phyloP scores from a whole-genome alignment of 164 flowering plant genomes.

The Echeveria elegans region DNA sequence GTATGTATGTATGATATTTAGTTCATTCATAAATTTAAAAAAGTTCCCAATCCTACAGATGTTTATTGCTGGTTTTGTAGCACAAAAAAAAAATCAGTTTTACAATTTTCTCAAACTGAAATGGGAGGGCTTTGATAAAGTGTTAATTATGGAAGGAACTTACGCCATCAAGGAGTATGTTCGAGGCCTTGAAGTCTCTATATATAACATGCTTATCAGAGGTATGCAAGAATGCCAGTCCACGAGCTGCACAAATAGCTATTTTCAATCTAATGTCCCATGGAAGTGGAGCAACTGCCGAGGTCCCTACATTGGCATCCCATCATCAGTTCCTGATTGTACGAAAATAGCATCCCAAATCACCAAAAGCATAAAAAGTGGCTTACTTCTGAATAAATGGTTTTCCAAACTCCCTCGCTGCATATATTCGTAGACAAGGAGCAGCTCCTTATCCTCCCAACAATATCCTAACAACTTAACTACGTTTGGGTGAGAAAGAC shows the following conservation, averaged over 20 bases:
- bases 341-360: neutral
- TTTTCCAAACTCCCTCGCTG: slow-evolving; percentile 11
- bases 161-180: slow-evolving; percentile 57
- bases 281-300: slow-evolving; percentile 37
- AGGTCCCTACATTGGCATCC: slow-evolving; percentile 21
- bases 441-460: slow-evolving; percentile 8
- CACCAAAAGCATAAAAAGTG: neutral
- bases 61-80: neutral
- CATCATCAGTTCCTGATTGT: neutral
- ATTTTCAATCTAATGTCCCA: slow-evolving; percentile 50
- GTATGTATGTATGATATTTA: neutral
- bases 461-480: slow-evolving; percentile 8
- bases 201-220: slow-evolving; percentile 50
- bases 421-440: slow-evolving; percentile 12
- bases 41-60: neutral
- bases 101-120: neutral
- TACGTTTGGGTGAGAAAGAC: neutral
- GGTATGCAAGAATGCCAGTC: slow-evolving; percentile 52
- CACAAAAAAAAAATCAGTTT: neutral
- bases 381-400: slow-evolving; percentile 11
- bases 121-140: neutral
- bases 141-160: slow-evolving; percentile 3
- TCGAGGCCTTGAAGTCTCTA: slow-evolving; percentile 62
- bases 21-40: neutral
- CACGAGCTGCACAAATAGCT: slow-evolving; percentile 55